Conservation (phyloP, 768 basidiomycete genomes). For the Amanita rimosa region DNA sequence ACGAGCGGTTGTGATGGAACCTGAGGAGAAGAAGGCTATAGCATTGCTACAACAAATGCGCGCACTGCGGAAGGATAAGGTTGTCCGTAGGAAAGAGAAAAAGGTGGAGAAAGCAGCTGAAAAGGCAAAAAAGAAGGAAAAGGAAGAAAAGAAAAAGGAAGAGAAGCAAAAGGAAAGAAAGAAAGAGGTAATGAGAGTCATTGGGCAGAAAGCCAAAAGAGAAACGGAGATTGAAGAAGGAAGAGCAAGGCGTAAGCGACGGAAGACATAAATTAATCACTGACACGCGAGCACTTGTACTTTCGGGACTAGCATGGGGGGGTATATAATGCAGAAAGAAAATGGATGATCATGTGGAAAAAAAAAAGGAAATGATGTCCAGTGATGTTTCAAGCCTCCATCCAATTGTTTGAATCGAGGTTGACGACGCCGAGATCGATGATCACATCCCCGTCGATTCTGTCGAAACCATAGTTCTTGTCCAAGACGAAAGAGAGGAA, state of each 20-base stretch:
- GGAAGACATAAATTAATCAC: slow-evolving; percentile 23
- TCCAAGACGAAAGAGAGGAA: slow-evolving; percentile 1
- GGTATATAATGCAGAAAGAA: no score
- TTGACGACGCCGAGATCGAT: neutral
- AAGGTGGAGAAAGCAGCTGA: slow-evolving; percentile 67
- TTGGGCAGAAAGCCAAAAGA: slow-evolving; percentile 64
- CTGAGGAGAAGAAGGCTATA: slow-evolving; percentile 89
- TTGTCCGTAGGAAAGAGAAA: slow-evolving; percentile 69
- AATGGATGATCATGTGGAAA: slow-evolving; percentile 1
- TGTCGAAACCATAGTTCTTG: slow-evolving; percentile 1
- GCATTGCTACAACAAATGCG: slow-evolving; percentile 90
- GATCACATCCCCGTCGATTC: neutral
- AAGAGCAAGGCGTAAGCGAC: slow-evolving; percentile 34
- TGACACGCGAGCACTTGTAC: neutral
- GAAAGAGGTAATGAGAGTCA: slow-evolving; percentile 63
- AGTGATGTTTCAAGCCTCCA: slow-evolving; percentile 4
- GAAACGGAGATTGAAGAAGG: slow-evolving; percentile 53
- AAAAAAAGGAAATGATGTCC: neutral
- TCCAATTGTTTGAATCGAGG: slow-evolving; percentile 5
- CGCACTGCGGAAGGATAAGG: slow-evolving; percentile 84
- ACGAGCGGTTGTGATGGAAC: slow-evolving; percentile 90
- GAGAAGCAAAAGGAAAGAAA: slow-evolving; percentile 70
- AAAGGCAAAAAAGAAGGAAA: slow-evolving; percentile 62
- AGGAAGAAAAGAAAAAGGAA: slow-evolving; percentile 45
- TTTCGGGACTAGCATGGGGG: neutral